phyloP scores from a whole-genome alignment of 441 rosid genomes.

The Arabidopsis lyrata region DNA sequence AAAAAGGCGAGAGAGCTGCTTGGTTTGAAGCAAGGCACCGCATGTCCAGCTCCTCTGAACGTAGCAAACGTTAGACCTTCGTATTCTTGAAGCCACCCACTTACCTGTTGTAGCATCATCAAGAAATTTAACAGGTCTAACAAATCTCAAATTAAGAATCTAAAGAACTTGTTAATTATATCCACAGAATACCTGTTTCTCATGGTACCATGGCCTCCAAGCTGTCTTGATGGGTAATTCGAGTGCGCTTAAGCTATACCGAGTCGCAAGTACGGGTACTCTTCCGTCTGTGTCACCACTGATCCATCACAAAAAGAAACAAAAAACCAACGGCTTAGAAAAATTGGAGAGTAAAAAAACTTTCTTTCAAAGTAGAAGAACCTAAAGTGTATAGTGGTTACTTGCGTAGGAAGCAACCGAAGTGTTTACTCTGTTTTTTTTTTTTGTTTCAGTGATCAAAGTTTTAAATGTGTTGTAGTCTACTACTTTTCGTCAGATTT shows the following conservation, averaged over 20 bases:
- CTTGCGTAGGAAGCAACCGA: constrained; percentile 17
- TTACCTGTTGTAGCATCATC: constrained; percentile 52
- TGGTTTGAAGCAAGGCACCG: constrained; percentile 89
- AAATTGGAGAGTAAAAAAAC: background rate
- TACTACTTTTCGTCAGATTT: background rate
- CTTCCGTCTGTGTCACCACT: constrained; percentile 99
- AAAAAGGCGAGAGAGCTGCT: constrained; percentile 81
- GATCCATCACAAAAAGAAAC: constrained; percentile 30
- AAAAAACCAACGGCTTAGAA: constrained; percentile 24
- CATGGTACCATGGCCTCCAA: constrained; percentile 97
- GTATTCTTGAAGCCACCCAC: constrained; percentile 97
- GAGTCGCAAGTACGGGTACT: constrained; percentile 87
- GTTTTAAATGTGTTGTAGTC: background rate
- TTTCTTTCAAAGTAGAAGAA: constrained; percentile 2
- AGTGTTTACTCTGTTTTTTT: background rate
- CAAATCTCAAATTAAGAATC: background rate
- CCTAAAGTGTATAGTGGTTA: background rate
- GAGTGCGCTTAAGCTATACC: constrained; percentile 71
- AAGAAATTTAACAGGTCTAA: constrained; percentile 17
- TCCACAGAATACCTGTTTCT: constrained; percentile 62
- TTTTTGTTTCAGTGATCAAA: background rate
- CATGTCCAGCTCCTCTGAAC: constrained; percentile 97
- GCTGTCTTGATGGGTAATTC: constrained; percentile 70
- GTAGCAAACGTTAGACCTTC: constrained; percentile 87
- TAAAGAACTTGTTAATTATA: background rate